A percentile compares a stretch with the other conserved stretches of the same genome.
phyloP scores from a whole-genome alignment of 2,329 filamentous ascomycete genomes.

The Teratosphaeria viscida region DNA sequence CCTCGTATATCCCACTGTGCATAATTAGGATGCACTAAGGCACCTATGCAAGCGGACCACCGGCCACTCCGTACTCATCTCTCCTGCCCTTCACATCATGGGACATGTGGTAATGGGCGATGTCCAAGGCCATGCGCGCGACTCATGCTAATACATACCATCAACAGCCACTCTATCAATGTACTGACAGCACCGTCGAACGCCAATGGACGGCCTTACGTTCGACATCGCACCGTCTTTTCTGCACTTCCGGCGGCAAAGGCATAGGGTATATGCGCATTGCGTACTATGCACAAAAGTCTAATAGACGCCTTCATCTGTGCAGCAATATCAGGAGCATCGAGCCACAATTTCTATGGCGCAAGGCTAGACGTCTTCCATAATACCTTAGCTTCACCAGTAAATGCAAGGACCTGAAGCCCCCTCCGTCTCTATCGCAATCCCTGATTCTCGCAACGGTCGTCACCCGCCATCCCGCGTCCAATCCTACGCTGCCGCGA shows the following conservation, averaged over 20 bases:
- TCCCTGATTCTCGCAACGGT: not conserved
- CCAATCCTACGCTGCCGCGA: not conserved
- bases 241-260: not conserved
- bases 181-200: not conserved
- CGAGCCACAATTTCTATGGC: not conserved
- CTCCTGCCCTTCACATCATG: not conserved
- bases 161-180: not conserved
- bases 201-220: not conserved
- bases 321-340: not conserved
- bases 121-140: not conserved
- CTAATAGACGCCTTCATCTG: not conserved
- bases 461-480: not conserved
- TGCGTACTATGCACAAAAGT: not conserved
- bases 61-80: not conserved
- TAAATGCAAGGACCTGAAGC: not conserved
- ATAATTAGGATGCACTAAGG: not conserved
- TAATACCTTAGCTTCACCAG: not conserved
- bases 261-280: not conserved
- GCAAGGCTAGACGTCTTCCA: not conserved
- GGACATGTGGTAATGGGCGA: not conserved
- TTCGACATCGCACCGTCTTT: not conserved
- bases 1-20: not conserved
- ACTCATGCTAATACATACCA: not conserved
- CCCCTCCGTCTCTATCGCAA: not conserved
- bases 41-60: not conserved